A percentile compares a stretch with the other conserved stretches of the same genome.
Evolutionary conservation across 805 yeast species (phyloP).

Genomic region (Sugiyamaella americana): DNA sequence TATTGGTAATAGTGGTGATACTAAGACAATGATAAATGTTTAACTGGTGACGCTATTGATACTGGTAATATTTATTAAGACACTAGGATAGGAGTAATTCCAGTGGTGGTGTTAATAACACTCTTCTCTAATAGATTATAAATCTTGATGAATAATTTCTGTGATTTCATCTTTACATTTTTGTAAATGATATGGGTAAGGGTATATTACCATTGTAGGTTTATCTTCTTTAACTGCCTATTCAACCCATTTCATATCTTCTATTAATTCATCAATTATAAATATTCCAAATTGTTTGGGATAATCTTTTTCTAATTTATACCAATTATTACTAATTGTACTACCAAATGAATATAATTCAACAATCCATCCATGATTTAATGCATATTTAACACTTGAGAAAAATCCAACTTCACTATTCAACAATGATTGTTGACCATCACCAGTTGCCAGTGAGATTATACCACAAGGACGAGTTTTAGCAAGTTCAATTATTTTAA

Average conservation of each 20-base stretch:
- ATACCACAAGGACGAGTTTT: not conserved
- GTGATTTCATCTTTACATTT: no score
- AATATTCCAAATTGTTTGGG: conserved; percentile 7
- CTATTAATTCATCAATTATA: conserved; percentile 7
- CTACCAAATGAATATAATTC: conserved; percentile 13
- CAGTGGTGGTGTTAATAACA: no score
- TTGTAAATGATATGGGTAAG: no score
- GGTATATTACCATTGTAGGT: no score
- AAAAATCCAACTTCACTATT: conserved; percentile 7
- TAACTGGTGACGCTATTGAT: not conserved
- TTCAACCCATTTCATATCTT: not conserved
- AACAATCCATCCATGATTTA: conserved; percentile 13
- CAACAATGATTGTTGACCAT: conserved; percentile 10
- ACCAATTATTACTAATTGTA: conserved; percentile 10
- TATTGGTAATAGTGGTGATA: not conserved
- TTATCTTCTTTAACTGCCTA: no score
- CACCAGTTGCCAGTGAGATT: conserved; percentile 15
- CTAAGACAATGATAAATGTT: not conserved
- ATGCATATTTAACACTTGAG: conserved; percentile 5
- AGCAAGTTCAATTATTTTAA: not conserved
- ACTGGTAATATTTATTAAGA: not conserved
- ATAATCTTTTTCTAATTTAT: not conserved
- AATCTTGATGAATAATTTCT: no score
- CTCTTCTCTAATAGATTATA: no score
- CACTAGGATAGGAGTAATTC: no score